A percentile compares a stretch with the other conserved stretches of the same genome.
These are phyloP conservation scores for Ascochyta pisi DNA, from an alignment of 2,329 filamentous ascomycete species.

Conservation along the genomic window DNA sequence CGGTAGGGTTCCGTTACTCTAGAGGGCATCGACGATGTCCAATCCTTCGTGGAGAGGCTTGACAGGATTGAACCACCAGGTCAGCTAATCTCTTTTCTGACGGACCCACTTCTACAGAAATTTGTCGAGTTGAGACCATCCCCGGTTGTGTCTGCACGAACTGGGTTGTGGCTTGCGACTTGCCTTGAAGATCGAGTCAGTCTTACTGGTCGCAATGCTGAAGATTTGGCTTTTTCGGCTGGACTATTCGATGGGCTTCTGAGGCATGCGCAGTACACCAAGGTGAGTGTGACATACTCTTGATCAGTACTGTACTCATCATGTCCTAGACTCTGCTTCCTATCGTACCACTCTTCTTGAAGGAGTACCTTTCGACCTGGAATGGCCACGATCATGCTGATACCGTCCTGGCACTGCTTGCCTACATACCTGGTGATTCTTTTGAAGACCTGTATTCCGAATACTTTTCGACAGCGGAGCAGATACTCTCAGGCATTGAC, in stretches of 20 bases:
- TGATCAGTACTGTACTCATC: neutral
- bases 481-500: constrained; percentile 46
- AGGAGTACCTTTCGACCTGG: constrained; percentile 47
- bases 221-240: constrained; percentile 29
- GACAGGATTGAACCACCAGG: constrained; percentile 83
- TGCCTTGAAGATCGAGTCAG: constrained; percentile 48
- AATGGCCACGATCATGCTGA: constrained; percentile 42
- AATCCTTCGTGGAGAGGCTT: constrained; percentile 73
- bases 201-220: constrained; percentile 22
- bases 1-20: constrained; percentile 57
- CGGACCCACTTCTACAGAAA: constrained; percentile 80
- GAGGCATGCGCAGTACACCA: constrained; percentile 43
- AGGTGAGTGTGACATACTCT: constrained; percentile 30
- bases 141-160: constrained; percentile 33
- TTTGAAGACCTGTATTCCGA: constrained; percentile 56
- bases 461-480: constrained; percentile 52
- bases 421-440: constrained; percentile 52
- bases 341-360: constrained; percentile 42
- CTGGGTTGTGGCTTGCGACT: constrained; percentile 49
- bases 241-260: constrained; percentile 44
- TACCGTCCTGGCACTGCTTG: constrained; percentile 61
- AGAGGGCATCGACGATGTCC: constrained; percentile 77
- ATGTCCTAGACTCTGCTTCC: constrained; percentile 40
- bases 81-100: constrained; percentile 78
- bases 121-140: constrained; percentile 64